Base-by-base conservation (phyloP, 805 yeast species). In the Kuraishia ogatae region DNA sequence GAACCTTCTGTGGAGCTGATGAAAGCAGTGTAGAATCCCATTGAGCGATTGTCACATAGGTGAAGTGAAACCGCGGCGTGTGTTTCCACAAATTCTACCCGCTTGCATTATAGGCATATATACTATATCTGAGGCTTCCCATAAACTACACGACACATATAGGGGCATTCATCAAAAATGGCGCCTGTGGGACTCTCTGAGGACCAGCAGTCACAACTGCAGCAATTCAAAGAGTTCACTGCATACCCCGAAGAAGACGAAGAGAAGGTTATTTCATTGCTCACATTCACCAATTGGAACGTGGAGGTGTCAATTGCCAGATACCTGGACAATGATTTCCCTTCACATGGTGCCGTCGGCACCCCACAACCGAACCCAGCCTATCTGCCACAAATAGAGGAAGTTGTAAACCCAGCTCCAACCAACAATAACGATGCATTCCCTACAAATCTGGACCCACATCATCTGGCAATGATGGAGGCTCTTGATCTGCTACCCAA, bases 271-370 rank as follows among this genome's bases (percentile, higher is more conserved):
- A 65, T 77, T 2, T 66, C 71, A 53, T 65, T 84, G 24, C 64
- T 85, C 53, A 66, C 73, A 35, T 74, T 78, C 51, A 77, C 82
- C 60, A 77, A 81, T 52, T 83, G 84, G 84, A 77, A 84, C 61
- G 63, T 86, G 52, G 88, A 85, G 61, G 71, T 77, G 49, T 82
- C 90, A 1, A 67, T 84, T 35, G 77, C 85, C 2, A 74, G 81
- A 53, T 86, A 76, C 64, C 84, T 84, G 63, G 92, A 86, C 60
- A 79, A 77, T 20, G 73, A 76, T 53, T 73, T 81, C 68, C 71
- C 71, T 2, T 61, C 68, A 1, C 50, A 67, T 17, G 54, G 62
- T 13, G 66, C 63, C 24, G 62, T 61, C 43, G 57, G 4, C 5
- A 21, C 49, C 22, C 24, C 24, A 11, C 43, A 35, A 17, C 17